Conservation (phyloP, 2,329 filamentous ascomycete species). For the Claviceps fusiformis region DNA sequence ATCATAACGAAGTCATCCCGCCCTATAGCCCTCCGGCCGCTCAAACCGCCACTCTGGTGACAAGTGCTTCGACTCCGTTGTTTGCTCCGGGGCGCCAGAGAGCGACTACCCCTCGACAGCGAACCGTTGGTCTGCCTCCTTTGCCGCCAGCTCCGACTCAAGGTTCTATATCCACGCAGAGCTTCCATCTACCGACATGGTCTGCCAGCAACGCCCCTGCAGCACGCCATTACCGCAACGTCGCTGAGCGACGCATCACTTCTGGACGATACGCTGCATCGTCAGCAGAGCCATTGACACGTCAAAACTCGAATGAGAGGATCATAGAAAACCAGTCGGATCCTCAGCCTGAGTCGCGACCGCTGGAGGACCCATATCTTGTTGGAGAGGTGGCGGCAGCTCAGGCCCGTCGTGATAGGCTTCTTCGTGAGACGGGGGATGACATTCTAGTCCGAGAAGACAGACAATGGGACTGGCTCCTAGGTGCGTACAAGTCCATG, state of each 20-base stretch:
- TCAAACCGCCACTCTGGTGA: slow-evolving; percentile 1
- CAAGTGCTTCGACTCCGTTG: slow-evolving; percentile 3
- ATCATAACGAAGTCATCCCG: slow-evolving; percentile 30
- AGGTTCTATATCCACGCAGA: slow-evolving; percentile 29
- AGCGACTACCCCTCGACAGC: slow-evolving; percentile 17
- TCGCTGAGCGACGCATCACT: slow-evolving; percentile 47
- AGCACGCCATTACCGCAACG: slow-evolving; percentile 47
- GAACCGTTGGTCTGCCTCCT: slow-evolving; percentile 35
- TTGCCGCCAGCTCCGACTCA: slow-evolving; percentile 28
- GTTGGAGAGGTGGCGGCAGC: slow-evolving; percentile 53
- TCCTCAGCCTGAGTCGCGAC: slow-evolving; percentile 20
- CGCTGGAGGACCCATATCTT: slow-evolving; percentile 52
- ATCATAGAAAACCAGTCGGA: neutral
- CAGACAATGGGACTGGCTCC: slow-evolving; percentile 45
- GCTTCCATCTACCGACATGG: slow-evolving; percentile 47
- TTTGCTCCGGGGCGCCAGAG: slow-evolving; percentile 8
- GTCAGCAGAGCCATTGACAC: slow-evolving; percentile 14
- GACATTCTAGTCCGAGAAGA: slow-evolving; percentile 44
- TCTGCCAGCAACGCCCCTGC: slow-evolving; percentile 39
- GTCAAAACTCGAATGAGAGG: slow-evolving; percentile 4
- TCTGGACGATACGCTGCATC: slow-evolving; percentile 24
- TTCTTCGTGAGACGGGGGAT: slow-evolving; percentile 41
- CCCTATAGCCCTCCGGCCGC: slow-evolving; percentile 30
- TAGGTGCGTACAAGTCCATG: slow-evolving; percentile 29
- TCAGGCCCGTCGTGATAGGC: slow-evolving; percentile 40